Evolutionary conservation across 306 rosid species (phyloP).

Genomic region (Psophocarpus tetragonolobus): DNA sequence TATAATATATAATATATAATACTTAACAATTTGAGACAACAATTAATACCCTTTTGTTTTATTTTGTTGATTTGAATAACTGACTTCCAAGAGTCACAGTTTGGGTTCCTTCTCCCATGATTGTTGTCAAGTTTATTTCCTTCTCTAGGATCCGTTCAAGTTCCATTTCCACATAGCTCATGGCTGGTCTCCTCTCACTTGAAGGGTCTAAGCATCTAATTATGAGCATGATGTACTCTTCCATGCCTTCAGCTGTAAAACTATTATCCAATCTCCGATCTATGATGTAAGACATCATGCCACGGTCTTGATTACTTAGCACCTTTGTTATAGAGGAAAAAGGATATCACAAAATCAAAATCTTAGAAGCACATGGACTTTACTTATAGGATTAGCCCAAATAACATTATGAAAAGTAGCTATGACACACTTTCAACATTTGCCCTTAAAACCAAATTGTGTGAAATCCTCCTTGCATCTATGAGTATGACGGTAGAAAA

Average conservation of each 20-base stretch:
- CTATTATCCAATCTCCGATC: constrained; percentile 70
- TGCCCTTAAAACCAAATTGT: neutral
- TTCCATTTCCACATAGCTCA: constrained; percentile 77
- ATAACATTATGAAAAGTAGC: neutral
- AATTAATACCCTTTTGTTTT: constrained; percentile 18
- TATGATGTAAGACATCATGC: constrained; percentile 41
- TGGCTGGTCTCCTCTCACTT: constrained; percentile 74
- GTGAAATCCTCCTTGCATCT: neutral
- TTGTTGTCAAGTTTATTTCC: constrained; percentile 79
- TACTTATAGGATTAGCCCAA: neutral
- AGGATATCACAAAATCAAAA: neutral
- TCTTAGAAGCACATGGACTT: neutral
- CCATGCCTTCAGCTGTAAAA: constrained; percentile 82
- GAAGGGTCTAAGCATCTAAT: constrained; percentile 57
- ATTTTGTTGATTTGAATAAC: constrained; percentile 57
- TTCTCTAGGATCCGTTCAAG: constrained; percentile 74
- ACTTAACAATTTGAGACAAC: constrained; percentile 31
- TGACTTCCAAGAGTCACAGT: constrained; percentile 77
- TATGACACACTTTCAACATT: neutral
- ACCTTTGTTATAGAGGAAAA: constrained; percentile 41
- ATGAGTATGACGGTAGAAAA: neutral
- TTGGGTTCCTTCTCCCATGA: constrained; percentile 88
- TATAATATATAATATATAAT: constrained; percentile 44
- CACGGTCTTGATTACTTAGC: constrained; percentile 46
- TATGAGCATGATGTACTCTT: constrained; percentile 55